A percentile compares a stretch with the other conserved stretches of the same genome.
phyloP scores from a whole-genome alignment of 2,329 filamentous ascomycete genomes.

The Cercospora beticola region DNA sequence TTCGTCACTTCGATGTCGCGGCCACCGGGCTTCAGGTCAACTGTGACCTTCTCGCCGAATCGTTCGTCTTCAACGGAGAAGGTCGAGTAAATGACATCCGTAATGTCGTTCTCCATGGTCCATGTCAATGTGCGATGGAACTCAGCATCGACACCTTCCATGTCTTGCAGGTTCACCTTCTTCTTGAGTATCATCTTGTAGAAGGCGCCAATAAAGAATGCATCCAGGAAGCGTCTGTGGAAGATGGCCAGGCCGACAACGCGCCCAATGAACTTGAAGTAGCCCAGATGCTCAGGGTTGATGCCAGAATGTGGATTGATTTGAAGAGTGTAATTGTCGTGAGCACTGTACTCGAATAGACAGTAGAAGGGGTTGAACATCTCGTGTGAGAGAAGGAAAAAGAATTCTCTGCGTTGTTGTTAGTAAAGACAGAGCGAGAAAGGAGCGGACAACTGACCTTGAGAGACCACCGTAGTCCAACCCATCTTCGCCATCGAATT shows the following conservation, averaged over 20 bases:
- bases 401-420: slow-evolving; percentile 73
- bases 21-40: slow-evolving; percentile 88
- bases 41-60: slow-evolving; percentile 89
- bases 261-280: slow-evolving; percentile 99
- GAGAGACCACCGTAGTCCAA: slow-evolving; percentile 97
- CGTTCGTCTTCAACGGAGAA: slow-evolving; percentile 97
- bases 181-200: slow-evolving; percentile 99
- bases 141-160: slow-evolving; percentile 98
- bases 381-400: slow-evolving; percentile 97
- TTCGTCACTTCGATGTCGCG: slow-evolving; percentile 94
- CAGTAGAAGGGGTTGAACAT: slow-evolving; percentile 99
- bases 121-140: slow-evolving; percentile 95
- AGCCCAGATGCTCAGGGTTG: slow-evolving; percentile 98
- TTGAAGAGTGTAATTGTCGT: slow-evolving; percentile 99
- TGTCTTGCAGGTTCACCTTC: slow-evolving; percentile 85
- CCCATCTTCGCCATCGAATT: slow-evolving; percentile 98
- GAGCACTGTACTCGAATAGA: slow-evolving; percentile 97
- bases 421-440: slow-evolving; percentile 25
- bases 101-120: slow-evolving; percentile 98
- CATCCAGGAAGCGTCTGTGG: slow-evolving; percentile 94
- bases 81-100: slow-evolving; percentile 88
- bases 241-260: slow-evolving; percentile 97
- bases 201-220: slow-evolving; percentile 97
- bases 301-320: slow-evolving; percentile 99
- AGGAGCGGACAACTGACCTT: slow-evolving; percentile 48